Evolutionary conservation across 2,329 filamentous ascomycete genomes (phyloP).

Genomic region (Trematosphaeria pertusa): DNA sequence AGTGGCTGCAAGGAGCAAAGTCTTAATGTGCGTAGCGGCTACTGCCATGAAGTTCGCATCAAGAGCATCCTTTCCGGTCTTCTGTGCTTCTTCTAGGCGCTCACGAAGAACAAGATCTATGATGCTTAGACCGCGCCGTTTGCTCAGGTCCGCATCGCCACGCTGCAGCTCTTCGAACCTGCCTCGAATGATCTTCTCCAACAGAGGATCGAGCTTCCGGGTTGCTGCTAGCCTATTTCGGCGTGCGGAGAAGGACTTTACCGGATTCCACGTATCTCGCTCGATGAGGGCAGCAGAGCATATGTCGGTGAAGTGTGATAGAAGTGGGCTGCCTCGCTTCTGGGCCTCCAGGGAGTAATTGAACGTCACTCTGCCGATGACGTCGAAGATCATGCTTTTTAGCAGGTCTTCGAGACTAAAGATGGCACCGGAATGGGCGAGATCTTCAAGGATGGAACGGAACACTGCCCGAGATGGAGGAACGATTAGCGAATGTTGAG

Average conservation of each 20-base stretch:
- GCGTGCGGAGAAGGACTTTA: slow-evolving; percentile 21
- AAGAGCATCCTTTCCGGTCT: slow-evolving; percentile 19
- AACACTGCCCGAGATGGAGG: too few relatives aligned
- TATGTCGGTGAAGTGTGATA: slow-evolving; percentile 30
- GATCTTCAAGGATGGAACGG: slow-evolving; percentile 26
- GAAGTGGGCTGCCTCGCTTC: slow-evolving; percentile 23
- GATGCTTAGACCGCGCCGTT: slow-evolving; percentile 45
- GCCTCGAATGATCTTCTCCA: slow-evolving; percentile 45
- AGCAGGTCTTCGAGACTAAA: slow-evolving; percentile 35
- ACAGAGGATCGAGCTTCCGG: slow-evolving; percentile 38
- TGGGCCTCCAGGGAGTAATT: slow-evolving; percentile 33
- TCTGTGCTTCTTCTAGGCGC: slow-evolving; percentile 26
- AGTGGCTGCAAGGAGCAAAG: slow-evolving; percentile 53
- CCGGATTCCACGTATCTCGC: slow-evolving; percentile 27
- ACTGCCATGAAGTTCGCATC: slow-evolving; percentile 46
- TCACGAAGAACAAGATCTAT: slow-evolving; percentile 44
- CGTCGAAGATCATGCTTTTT: slow-evolving; percentile 34
- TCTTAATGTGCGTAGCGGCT: slow-evolving; percentile 47
- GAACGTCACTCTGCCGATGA: slow-evolving; percentile 34
- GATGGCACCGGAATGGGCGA: slow-evolving; percentile 25
- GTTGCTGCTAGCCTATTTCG: slow-evolving; percentile 15
- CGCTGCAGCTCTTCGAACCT: slow-evolving; percentile 42
- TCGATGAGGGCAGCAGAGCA: slow-evolving; percentile 14
- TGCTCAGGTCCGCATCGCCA: slow-evolving; percentile 43
- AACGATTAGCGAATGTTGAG: too few relatives aligned